Conservation (phyloP, 139 green algal species). For the Monoraphidium neglectum region DNA sequence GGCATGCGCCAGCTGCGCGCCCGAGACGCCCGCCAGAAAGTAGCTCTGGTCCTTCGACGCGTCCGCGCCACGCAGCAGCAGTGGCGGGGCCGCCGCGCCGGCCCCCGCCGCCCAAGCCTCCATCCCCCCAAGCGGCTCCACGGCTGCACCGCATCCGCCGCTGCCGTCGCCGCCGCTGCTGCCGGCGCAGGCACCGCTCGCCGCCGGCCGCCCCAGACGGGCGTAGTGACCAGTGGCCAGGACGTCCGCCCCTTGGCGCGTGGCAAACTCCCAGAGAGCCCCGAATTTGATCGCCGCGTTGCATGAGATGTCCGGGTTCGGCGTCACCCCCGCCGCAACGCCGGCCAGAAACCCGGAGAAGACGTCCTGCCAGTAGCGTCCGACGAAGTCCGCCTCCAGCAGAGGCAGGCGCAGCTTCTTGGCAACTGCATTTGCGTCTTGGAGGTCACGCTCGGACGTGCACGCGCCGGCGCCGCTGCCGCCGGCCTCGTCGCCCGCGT, state of each 20-base stretch:
- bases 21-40: constrained; percentile 67
- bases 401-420: constrained; percentile 58
- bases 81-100: background rate
- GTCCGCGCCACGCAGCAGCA: constrained; percentile 68
- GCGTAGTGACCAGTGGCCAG: constrained; percentile 85
- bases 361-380: constrained; percentile 77
- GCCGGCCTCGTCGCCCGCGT: constrained; percentile 71
- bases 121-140: too few species aligned
- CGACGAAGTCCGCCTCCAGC: constrained; percentile 72
- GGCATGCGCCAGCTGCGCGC: constrained; percentile 34
- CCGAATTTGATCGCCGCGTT: constrained; percentile 90
- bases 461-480: background rate
- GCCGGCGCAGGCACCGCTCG: background rate
- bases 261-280: constrained; percentile 54
- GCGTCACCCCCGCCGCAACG: constrained; percentile 60
- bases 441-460: constrained; percentile 9
- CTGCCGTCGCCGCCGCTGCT: background rate
- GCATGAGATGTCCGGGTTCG: constrained; percentile 88
- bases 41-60: constrained; percentile 79
- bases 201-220: constrained; percentile 26
- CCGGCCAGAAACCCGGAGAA: constrained; percentile 72
- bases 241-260: constrained; percentile 47
- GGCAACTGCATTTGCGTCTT: constrained; percentile 9
- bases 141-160: background rate
- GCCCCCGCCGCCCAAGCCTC: constrained; percentile 7